phyloP scores from a whole-genome alignment of 2,329 filamentous ascomycete species.

The Sclerotinia borealis region DNA sequence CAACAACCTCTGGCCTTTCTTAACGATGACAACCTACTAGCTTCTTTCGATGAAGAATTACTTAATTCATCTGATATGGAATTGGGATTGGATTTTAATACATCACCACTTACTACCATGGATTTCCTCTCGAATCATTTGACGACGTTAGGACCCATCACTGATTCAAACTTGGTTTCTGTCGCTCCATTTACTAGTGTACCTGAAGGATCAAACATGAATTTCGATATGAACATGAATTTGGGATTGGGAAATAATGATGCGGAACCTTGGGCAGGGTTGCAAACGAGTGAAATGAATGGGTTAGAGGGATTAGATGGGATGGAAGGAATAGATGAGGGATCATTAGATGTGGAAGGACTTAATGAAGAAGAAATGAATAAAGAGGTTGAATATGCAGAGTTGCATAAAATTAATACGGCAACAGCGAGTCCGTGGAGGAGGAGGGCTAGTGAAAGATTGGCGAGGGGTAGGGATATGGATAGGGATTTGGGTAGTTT shows the following conservation, averaged over 20 bases:
- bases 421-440: slow-evolving; percentile 21
- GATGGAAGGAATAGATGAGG: not conserved
- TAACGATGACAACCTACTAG: slow-evolving; percentile 20
- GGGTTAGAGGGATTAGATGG: slow-evolving; percentile 2
- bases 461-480: not conserved
- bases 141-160: not conserved
- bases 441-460: slow-evolving; percentile 10
- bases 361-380: not conserved
- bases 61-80: not conserved
- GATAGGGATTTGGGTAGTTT: not conserved
- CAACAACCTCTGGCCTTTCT: slow-evolving; percentile 10
- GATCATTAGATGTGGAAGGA: not conserved
- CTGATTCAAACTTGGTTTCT: not conserved
- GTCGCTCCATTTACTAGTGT: not conserved
- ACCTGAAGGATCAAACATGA: slow-evolving; percentile 6
- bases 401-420: slow-evolving; percentile 18
- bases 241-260: not conserved
- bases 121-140: not conserved
- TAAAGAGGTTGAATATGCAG: slow-evolving; percentile 18
- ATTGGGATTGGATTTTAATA: not conserved
- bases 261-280: not conserved
- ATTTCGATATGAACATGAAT: slow-evolving; percentile 8
- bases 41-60: slow-evolving; percentile 20
- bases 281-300: not conserved
- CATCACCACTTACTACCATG: not conserved